Evolutionary conservation across 2,329 filamentous ascomycete species (phyloP), one percentile per base, ranked within the genome.

Genomic region (Pezizomycotina sp.): DNA sequence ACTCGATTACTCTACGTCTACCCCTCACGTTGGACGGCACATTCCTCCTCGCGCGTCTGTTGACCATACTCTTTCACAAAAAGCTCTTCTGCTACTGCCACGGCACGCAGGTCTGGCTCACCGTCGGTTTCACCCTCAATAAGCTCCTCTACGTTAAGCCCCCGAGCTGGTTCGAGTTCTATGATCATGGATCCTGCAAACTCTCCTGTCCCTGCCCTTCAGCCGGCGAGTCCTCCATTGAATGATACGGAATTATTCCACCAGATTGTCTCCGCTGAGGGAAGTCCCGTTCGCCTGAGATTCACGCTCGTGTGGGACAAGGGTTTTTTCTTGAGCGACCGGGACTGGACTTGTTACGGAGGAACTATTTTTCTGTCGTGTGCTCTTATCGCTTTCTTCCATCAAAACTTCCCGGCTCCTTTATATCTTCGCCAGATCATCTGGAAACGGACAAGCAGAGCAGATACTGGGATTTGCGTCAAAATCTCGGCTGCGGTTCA

Each of bases 331-430:
- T 62, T 74, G 22, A 68, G 68, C 3, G 83, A 91, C 36, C 66
- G 69, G 12, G 80, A 84, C 50, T 92, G 82, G 82, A 92, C 83
- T 0, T 92, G 83, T 59, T 92, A 92, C 55, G 68, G 83, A 21
- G n/a, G n/a, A n/a, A n/a, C n/a, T n/a, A n/a, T n/a, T n/a, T n/a
- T n/a, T n/a, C n/a, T n/a, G n/a, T n/a, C n/a, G n/a, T n/a, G n/a
- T n/a, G n/a, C n/a, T n/a, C n/a, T n/a, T n/a, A n/a, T n/a, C n/a
- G n/a, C n/a, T n/a, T n/a, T n/a, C n/a, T n/a, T n/a, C n/a, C 35
- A 36, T 3, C 69, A 84, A 27, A 92, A 92, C 55, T 58, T 74
- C 60, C 63, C 63, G 53, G 55, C 63, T 50, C 66, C 71, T 16
- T 58, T 75, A 1, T 77, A 69, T 50, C 56, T 75, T 33, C 65